These are phyloP conservation scores for Silybum marianum DNA, from an alignment of 129 eudicot genomes.

Conservation along the genomic window DNA sequence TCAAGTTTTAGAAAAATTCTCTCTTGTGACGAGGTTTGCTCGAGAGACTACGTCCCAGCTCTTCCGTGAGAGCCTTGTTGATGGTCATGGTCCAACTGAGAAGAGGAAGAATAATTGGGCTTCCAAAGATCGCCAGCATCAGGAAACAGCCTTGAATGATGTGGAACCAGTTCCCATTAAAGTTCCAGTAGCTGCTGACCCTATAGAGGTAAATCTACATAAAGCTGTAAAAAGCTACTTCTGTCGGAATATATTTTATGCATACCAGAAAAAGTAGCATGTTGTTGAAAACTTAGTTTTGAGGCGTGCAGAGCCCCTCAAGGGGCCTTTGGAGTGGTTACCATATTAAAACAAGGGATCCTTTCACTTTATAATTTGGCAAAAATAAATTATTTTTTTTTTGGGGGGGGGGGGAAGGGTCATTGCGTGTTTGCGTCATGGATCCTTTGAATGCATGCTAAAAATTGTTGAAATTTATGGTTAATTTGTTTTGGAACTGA, in stretches of 20 bases:
- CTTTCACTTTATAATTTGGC: not conserved
- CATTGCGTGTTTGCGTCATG: too few relatives aligned
- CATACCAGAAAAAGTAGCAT: not conserved
- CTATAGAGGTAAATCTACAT: slow-evolving; percentile 64
- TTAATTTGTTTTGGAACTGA: not conserved
- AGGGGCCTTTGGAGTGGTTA: slow-evolving; percentile 3
- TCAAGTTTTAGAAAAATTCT: slow-evolving; percentile 85
- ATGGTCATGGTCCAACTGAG: slow-evolving; percentile 56
- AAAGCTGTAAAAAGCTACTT: not conserved
- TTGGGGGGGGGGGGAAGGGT: too few relatives aligned
- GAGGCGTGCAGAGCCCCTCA: not conserved
- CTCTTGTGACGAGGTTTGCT: slow-evolving; percentile 95
- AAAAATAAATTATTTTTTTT: too few relatives aligned
- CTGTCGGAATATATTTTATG: not conserved
- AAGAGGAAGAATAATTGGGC: slow-evolving; percentile 53
- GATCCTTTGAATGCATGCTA: too few relatives aligned
- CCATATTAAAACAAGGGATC: not conserved
- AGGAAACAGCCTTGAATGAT: slow-evolving; percentile 33
- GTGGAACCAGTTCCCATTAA: slow-evolving; percentile 36
- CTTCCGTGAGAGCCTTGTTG: slow-evolving; percentile 71
- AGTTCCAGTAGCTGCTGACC: slow-evolving; percentile 72
- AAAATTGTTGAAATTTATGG: not conserved
- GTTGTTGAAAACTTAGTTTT: slow-evolving; percentile 20
- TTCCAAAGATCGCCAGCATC: slow-evolving; percentile 33
- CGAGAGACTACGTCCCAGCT: slow-evolving; percentile 97